A percentile compares a stretch with the other conserved stretches of the same genome.
Evolutionary conservation across 768 basidiomycete genomes (phyloP).

Genomic region (Neoboletus brunneissimus): DNA sequence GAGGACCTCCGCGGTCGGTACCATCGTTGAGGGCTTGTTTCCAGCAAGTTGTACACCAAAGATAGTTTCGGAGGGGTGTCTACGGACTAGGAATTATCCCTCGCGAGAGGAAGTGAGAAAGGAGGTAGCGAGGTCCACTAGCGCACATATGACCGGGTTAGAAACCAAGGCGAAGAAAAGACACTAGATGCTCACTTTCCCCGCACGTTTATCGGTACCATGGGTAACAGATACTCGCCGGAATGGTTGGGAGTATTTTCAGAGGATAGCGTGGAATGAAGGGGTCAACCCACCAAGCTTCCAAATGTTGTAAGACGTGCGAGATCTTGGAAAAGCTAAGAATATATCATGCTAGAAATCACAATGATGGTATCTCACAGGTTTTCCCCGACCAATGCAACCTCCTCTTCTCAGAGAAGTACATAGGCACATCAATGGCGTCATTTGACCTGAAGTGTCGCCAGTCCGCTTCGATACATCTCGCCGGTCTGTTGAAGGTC

Average conservation of each 20-base stretch:
- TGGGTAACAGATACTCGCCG: slow-evolving; percentile 83
- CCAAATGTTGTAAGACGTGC: slow-evolving; percentile 78
- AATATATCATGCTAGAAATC: slow-evolving; percentile 22
- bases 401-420: slow-evolving; percentile 82
- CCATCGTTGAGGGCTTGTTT: slow-evolving; percentile 75
- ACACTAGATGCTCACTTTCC: slow-evolving; percentile 57
- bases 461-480: no score
- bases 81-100: slow-evolving; percentile 90
- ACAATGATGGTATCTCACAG: slow-evolving; percentile 26
- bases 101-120: slow-evolving; percentile 86
- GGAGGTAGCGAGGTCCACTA: slow-evolving; percentile 91
- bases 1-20: slow-evolving; percentile 79
- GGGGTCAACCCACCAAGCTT: slow-evolving; percentile 59
- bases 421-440: slow-evolving; percentile 64
- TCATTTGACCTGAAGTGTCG: slow-evolving; percentile 31
- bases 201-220: slow-evolving; percentile 92
- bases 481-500: no score
- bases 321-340: slow-evolving; percentile 38
- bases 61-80: slow-evolving; percentile 80
- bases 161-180: neutral
- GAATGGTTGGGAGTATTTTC: slow-evolving; percentile 63
- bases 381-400: slow-evolving; percentile 85
- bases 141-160: neutral
- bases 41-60: slow-evolving; percentile 96
- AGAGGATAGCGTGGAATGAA: neutral